These are phyloP conservation scores for Ajuga reptans DNA, from an alignment of 305 asterid genomes.

Conservation along the genomic window DNA sequence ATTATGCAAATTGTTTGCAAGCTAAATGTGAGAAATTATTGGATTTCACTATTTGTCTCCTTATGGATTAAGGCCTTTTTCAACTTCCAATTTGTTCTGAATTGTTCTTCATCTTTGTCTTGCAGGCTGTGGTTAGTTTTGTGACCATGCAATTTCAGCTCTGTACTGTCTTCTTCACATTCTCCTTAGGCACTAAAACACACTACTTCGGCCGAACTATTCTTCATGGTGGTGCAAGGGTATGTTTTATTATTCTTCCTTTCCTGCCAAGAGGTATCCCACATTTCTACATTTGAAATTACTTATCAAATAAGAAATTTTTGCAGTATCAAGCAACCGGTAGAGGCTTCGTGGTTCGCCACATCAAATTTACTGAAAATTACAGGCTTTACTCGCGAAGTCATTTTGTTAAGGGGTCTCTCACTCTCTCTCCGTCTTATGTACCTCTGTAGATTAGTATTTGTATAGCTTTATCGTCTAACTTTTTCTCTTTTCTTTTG, in stretches of 20 bases:
- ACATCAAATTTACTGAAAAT: constrained; percentile 77
- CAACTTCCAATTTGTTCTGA: constrained; percentile 6
- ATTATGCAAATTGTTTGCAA: not conserved
- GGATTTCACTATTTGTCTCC: no score
- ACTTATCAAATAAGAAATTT: constrained; percentile 8
- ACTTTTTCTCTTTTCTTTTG: constrained; percentile 7
- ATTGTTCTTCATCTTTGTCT: constrained; percentile 6
- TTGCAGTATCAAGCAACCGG: constrained; percentile 88
- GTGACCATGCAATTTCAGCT: constrained; percentile 98
- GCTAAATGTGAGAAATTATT: not conserved
- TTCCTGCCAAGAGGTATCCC: constrained; percentile 11
- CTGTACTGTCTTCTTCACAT: constrained; percentile 79
- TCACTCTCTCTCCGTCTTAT: constrained; percentile 29
- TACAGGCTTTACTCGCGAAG: constrained; percentile 83
- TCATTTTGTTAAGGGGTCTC: constrained; percentile 83
- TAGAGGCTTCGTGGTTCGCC: constrained; percentile 83
- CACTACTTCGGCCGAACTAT: constrained; percentile 95
- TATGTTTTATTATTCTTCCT: constrained; percentile 30
- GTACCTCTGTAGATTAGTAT: not conserved
- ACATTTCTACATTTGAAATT: constrained; percentile 8
- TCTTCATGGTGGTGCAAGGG: constrained; percentile 97
- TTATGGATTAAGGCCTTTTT: not conserved
- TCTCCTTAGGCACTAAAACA: constrained; percentile 84
- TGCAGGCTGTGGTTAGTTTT: constrained; percentile 79
- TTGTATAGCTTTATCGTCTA: constrained; percentile 11